phyloP scores from a whole-genome alignment of 331 rosid genomes.

The Acacia concinna region DNA sequence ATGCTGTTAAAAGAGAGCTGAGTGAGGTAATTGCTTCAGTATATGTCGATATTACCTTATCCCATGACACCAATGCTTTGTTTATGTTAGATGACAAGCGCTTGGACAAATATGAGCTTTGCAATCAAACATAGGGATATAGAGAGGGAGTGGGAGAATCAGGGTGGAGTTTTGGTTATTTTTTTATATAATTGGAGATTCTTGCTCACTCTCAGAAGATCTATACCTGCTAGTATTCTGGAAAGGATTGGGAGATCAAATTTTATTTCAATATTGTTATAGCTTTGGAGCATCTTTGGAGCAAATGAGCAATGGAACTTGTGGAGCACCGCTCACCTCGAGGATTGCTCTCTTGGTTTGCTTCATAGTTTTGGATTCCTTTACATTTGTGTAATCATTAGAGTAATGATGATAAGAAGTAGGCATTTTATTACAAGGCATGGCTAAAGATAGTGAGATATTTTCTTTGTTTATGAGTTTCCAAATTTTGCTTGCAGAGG shows the following conservation, averaged over 20 bases:
- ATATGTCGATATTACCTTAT: slow-evolving; percentile 73
- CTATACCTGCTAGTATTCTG: slow-evolving; percentile 87
- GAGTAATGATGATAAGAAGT: slow-evolving; percentile 46
- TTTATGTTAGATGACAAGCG: slow-evolving; percentile 99
- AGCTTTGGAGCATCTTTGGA: slow-evolving; percentile 99
- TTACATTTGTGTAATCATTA: slow-evolving; percentile 59
- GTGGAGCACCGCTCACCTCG: slow-evolving; percentile 99
- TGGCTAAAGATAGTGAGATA: slow-evolving; percentile 26
- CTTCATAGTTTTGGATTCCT: slow-evolving; percentile 88
- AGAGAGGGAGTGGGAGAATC: slow-evolving; percentile 99
- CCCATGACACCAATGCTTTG: slow-evolving; percentile 95
- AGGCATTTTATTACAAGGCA: slow-evolving; percentile 37
- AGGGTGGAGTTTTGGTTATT: slow-evolving; percentile 94
- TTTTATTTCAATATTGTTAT: slow-evolving; percentile 78
- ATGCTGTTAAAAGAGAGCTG: slow-evolving; percentile 66
- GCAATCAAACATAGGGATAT: slow-evolving; percentile 97
- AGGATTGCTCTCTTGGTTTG: slow-evolving; percentile 99
- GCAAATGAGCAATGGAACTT: slow-evolving; percentile 99
- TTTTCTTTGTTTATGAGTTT: slow-evolving; percentile 31
- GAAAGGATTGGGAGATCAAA: slow-evolving; percentile 93
- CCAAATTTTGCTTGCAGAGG: slow-evolving; percentile 50
- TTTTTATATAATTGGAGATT: slow-evolving; percentile 86
- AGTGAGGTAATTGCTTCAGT: slow-evolving; percentile 81
- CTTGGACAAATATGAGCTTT: slow-evolving; percentile 99
- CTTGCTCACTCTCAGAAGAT: slow-evolving; percentile 97